Evolutionary conservation across 169 alveolate genomes (phyloP).

Genomic region (Perkinsus chesapeaki): DNA sequence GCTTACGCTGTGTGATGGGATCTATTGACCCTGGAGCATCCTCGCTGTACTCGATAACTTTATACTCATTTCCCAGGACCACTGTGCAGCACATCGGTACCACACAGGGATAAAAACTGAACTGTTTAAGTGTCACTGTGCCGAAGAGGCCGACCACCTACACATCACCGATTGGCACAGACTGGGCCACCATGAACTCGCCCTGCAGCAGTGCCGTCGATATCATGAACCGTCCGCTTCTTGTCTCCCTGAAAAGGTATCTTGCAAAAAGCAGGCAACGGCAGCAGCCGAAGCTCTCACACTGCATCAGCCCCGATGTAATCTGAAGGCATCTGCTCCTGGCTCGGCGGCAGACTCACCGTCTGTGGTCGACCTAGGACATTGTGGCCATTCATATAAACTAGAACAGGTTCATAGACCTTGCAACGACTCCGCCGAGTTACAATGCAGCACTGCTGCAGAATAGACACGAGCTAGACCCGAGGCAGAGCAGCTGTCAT

Average conservation of each 20-base stretch:
- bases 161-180: not conserved
- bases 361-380: not conserved
- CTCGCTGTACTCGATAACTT: not conserved
- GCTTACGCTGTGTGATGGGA: not conserved
- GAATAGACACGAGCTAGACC: too few species aligned
- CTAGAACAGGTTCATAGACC: too few species aligned
- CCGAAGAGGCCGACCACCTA: not conserved
- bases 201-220: not conserved
- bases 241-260: not conserved
- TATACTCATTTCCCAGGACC: not conserved
- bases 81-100: not conserved
- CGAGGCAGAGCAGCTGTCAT: too few species aligned
- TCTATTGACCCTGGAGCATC: not conserved
- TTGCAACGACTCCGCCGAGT: too few species aligned
- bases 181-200: not conserved
- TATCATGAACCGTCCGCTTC: not conserved
- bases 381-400: not conserved
- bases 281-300: not conserved
- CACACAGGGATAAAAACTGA: not conserved
- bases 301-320: not conserved
- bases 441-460: too few species aligned
- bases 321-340: not conserved
- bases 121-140: not conserved
- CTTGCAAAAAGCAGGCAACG: not conserved
- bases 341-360: not conserved